A percentile compares a stretch with the other conserved stretches of the same genome.
phyloP scores from a whole-genome alignment of 2,329 filamentous ascomycete species.

The Clarireedia monteithiana region DNA sequence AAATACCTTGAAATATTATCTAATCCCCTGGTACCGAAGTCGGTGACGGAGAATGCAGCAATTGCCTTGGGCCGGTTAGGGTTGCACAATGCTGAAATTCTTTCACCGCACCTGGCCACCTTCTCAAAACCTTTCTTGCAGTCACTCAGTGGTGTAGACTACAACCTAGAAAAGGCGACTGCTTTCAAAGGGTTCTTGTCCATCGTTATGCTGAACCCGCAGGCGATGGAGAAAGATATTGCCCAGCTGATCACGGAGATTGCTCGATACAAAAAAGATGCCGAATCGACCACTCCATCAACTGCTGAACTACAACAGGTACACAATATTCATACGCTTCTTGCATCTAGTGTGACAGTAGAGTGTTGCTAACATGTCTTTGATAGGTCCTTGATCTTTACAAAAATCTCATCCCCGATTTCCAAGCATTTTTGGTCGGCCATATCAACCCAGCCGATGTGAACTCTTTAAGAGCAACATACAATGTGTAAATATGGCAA shows the following conservation, averaged over 20 bases:
- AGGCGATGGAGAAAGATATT: slow-evolving; percentile 83
- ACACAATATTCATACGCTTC: slow-evolving; percentile 13
- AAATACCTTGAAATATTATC: slow-evolving; percentile 75
- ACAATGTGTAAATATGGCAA: slow-evolving; percentile 28
- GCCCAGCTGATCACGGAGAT: slow-evolving; percentile 78
- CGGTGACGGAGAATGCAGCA: slow-evolving; percentile 86
- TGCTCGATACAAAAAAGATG: slow-evolving; percentile 62
- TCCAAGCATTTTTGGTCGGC: slow-evolving; percentile 39
- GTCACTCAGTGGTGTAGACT: slow-evolving; percentile 75
- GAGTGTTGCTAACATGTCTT: slow-evolving; percentile 14
- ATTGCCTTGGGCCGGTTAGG: slow-evolving; percentile 87
- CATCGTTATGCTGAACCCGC: slow-evolving; percentile 77
- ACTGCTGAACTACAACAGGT: slow-evolving; percentile 27
- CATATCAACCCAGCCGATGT: slow-evolving; percentile 19
- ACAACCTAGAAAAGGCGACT: slow-evolving; percentile 89
- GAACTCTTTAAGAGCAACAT: slow-evolving; percentile 22
- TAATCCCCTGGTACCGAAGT: slow-evolving; percentile 77
- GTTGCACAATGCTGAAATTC: slow-evolving; percentile 63
- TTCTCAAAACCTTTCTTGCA: slow-evolving; percentile 78
- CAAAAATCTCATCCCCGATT: slow-evolving; percentile 46
- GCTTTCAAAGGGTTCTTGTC: slow-evolving; percentile 87
- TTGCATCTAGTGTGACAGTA: too few species aligned
- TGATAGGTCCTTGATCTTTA: slow-evolving; percentile 42
- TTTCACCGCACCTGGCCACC: slow-evolving; percentile 70
- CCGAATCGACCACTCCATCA: slow-evolving; percentile 37